phyloP scores from a whole-genome alignment of 495 filamentous ascomycete genomes.

The Podospora tetraspora region DNA sequence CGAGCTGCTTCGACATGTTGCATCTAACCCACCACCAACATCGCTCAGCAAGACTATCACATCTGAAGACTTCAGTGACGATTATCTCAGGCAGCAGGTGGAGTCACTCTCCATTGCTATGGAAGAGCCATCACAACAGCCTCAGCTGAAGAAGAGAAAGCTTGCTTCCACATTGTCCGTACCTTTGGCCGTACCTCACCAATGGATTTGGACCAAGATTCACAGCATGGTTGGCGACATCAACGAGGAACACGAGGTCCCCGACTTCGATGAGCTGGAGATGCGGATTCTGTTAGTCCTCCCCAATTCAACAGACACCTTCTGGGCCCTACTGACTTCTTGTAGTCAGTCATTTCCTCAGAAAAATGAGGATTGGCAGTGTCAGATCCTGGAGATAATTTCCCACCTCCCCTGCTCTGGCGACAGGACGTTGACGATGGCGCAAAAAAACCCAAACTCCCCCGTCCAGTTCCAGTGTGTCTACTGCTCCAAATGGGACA shows the following conservation, averaged over 20 bases:
- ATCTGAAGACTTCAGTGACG: neutral
- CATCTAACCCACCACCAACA: neutral
- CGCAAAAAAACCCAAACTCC: neutral
- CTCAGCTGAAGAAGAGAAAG: neutral
- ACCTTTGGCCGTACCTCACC: neutral
- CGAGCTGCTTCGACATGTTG: slow-evolving; percentile 26
- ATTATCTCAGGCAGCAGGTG: neutral
- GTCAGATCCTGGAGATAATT: slow-evolving; percentile 31
- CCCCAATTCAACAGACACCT: neutral
- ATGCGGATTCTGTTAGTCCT: slow-evolving; percentile 27
- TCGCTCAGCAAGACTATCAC: neutral
- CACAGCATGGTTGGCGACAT: neutral
- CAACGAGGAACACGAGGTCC: neutral
- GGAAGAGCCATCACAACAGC: neutral
- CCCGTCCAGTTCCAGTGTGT: slow-evolving; percentile 17
- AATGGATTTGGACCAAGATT: neutral
- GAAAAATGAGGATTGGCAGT: slow-evolving; percentile 26
- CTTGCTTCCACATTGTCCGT: neutral
- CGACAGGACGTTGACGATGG: slow-evolving; percentile 28
- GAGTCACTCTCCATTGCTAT: neutral
- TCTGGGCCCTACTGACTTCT: neutral
- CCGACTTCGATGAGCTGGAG: slow-evolving; percentile 21
- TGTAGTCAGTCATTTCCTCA: slow-evolving; percentile 26
- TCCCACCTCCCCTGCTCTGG: slow-evolving; percentile 34
- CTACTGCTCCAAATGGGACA: slow-evolving; percentile 16